A percentile compares a stretch with the other conserved stretches of the same genome.
phyloP scores from a whole-genome alignment of 495 filamentous ascomycete genomes.

The Aspergillus sclerotiicarbonarius region DNA sequence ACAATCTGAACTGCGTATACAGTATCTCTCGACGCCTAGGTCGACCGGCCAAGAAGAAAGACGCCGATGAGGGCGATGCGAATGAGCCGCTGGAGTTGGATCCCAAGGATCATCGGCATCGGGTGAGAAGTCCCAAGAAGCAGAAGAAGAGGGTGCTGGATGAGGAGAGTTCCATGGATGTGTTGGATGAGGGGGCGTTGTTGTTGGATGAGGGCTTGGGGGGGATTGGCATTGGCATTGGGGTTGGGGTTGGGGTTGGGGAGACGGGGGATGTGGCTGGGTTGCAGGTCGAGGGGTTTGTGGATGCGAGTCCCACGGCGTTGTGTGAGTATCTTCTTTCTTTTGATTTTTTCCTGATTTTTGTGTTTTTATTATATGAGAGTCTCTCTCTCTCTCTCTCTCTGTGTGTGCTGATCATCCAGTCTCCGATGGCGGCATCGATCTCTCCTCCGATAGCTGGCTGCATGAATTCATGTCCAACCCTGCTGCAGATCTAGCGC shows the following conservation, averaged over 20 bases:
- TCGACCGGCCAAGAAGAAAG: constrained; percentile 41
- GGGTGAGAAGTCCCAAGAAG: constrained; percentile 14
- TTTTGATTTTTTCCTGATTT: no score
- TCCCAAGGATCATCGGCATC: constrained; percentile 1
- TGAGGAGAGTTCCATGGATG: no score
- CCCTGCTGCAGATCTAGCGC: constrained; percentile 14
- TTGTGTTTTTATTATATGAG: no score
- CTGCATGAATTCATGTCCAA: constrained; percentile 30
- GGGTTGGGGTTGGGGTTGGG: neutral
- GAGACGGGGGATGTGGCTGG: neutral
- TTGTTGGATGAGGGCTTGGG: neutral
- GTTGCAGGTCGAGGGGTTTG: neutral
- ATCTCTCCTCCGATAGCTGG: constrained; percentile 31
- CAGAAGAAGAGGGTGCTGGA: constrained; percentile 12
- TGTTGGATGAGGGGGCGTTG: neutral
- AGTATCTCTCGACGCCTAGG: constrained; percentile 45
- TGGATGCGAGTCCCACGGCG: neutral
- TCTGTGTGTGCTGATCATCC: neutral
- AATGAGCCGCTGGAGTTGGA: neutral
- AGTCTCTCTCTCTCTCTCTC: neutral
- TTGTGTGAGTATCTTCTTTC: neutral
- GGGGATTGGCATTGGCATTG: neutral
- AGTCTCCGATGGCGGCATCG: constrained; percentile 22
- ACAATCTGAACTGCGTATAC: constrained; percentile 44
- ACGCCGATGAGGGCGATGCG: neutral